Evolutionary conservation across 2,329 filamentous ascomycete genomes (phyloP).

Genomic region (Paecilomyces dactylethromorphus): DNA sequence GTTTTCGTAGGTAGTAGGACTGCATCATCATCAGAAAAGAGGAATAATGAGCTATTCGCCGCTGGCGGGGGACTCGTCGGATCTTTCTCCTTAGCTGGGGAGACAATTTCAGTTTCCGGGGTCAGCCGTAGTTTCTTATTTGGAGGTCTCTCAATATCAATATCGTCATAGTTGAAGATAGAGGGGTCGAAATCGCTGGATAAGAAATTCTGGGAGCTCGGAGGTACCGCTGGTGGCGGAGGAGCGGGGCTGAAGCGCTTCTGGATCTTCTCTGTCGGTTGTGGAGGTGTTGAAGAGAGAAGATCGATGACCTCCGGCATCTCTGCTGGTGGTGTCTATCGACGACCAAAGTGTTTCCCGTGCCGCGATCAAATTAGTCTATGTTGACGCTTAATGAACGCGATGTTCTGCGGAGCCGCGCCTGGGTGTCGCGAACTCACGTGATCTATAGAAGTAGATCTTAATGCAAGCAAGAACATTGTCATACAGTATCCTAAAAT

Average conservation of each 20-base stretch:
- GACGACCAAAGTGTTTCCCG: neutral
- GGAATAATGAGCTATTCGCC: neutral
- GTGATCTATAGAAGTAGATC: neutral
- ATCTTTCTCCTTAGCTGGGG: neutral
- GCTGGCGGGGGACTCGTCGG: neutral
- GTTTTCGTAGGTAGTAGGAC: conserved; percentile 1
- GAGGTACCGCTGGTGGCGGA: conserved; percentile 4
- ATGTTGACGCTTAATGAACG: neutral
- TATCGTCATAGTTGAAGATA: conserved; percentile 7
- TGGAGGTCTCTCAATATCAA: neutral
- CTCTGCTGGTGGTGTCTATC: neutral
- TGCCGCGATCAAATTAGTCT: neutral
- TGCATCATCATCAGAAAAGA: conserved; percentile 5
- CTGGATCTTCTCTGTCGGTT: conserved; percentile 9
- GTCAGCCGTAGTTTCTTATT: conserved; percentile 1
- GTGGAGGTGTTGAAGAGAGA: conserved; percentile 27
- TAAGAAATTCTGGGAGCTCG: conserved; percentile 6
- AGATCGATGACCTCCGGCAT: conserved; percentile 37
- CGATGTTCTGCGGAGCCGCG: neutral
- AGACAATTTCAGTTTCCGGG: neutral
- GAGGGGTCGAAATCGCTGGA: conserved; percentile 6
- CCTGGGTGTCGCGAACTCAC: conserved; percentile 7
- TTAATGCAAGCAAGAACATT: neutral
- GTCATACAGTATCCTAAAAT: neutral
- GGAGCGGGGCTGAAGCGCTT: conserved; percentile 5